Percentiles rank a stretch among this genome's conserved stretches.
phyloP scores from a whole-genome alignment of 2,329 filamentous ascomycete species.

The Fusarium albidum region DNA sequence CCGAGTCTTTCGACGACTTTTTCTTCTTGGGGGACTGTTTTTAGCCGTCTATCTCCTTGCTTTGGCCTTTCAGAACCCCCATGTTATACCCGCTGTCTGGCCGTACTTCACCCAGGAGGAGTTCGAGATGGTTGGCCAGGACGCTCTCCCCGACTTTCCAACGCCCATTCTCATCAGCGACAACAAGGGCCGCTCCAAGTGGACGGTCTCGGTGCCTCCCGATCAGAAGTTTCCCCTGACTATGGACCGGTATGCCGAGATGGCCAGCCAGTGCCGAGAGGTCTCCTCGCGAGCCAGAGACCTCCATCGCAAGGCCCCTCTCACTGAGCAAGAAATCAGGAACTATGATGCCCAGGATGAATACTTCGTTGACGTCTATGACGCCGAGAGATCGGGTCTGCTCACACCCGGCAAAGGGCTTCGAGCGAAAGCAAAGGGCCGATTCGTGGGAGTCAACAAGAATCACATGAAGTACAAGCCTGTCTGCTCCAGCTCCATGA shows the following conservation, averaged over 20 bases:
- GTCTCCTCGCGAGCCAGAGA: conserved; percentile 67
- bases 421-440: conserved; percentile 51
- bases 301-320: conserved; percentile 47
- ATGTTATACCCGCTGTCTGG: conserved; percentile 42
- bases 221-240: conserved; percentile 72
- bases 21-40: conserved; percentile 61
- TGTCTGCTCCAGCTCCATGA: conserved; percentile 76
- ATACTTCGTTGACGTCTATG: conserved; percentile 77
- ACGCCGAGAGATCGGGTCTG: conserved; percentile 72
- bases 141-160: conserved; percentile 73
- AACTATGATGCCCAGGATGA: conserved; percentile 70
- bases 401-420: conserved; percentile 52
- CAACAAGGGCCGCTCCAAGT: conserved; percentile 69
- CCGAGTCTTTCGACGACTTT: conserved; percentile 62
- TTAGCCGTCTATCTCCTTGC: conserved; percentile 59
- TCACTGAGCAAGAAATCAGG: conserved; percentile 55
- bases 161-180: conserved; percentile 77
- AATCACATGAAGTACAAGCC: conserved; percentile 56
- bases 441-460: conserved; percentile 58
- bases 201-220: conserved; percentile 83
- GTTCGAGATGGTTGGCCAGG: conserved; percentile 73
- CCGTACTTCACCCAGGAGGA: conserved; percentile 58
- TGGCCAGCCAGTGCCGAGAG: conserved; percentile 73
- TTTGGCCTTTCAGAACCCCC: conserved; percentile 40
- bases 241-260: conserved; percentile 71